A percentile compares a stretch with the other conserved stretches of the same genome.
These are phyloP conservation scores for Gynochthodes officinalis DNA, from an alignment of 257 asterid species.

Conservation along the genomic window DNA sequence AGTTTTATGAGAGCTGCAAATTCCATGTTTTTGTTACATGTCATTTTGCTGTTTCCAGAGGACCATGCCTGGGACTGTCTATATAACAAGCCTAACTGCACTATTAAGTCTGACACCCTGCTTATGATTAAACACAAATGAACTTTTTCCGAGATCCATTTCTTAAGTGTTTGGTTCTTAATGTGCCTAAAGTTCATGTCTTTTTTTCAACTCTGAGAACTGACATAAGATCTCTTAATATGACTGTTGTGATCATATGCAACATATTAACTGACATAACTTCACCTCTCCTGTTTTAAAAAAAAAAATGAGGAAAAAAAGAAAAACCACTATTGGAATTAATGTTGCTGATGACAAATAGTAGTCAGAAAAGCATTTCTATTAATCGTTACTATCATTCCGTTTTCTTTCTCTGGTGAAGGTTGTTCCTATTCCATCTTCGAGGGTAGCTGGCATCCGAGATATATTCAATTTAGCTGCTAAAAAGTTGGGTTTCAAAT, in stretches of 20 bases:
- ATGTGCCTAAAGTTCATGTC: not conserved
- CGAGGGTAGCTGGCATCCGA: constrained; percentile 62
- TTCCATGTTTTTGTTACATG: not conserved
- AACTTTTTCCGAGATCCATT: not conserved
- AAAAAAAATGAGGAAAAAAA: not conserved
- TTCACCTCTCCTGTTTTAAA: not conserved
- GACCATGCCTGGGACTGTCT: not conserved
- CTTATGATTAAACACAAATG: not conserved
- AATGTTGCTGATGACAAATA: not conserved
- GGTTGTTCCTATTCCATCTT: constrained; percentile 83
- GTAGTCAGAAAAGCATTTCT: not conserved
- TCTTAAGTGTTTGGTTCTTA: not conserved
- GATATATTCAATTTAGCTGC: constrained; percentile 86
- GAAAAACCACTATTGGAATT: no score
- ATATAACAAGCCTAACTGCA: no score
- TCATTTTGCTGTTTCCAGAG: not conserved
- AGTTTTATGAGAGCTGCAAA: not conserved
- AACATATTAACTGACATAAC: not conserved
- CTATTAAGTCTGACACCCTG: not conserved
- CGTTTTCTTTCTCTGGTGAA: constrained; percentile 25
- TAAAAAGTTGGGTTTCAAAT: constrained; percentile 76
- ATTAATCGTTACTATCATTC: not conserved
- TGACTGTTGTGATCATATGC: not conserved
- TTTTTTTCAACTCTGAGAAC: not conserved
- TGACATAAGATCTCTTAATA: not conserved